phyloP scores from a whole-genome alignment of 495 filamentous ascomycete species.

The Neurospora sp. region DNA sequence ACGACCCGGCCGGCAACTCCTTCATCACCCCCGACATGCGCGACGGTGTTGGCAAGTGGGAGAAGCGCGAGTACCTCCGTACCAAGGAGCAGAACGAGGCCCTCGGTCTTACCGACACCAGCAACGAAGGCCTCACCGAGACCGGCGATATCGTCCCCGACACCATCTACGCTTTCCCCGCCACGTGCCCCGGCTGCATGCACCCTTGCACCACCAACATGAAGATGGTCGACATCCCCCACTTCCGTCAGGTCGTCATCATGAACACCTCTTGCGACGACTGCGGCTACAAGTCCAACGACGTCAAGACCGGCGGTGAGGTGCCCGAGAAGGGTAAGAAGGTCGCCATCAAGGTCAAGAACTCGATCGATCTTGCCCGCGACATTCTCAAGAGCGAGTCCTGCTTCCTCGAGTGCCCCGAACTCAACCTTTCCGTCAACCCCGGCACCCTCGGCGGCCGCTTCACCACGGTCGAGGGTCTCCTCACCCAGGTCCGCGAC shows the following conservation, averaged over 20 bases:
- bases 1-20: slow-evolving; percentile 94
- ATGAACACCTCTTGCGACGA: slow-evolving; percentile 80
- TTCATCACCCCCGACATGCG: slow-evolving; percentile 82
- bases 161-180: slow-evolving; percentile 81
- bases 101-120: slow-evolving; percentile 51
- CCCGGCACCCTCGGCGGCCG: slow-evolving; percentile 91
- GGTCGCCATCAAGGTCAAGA: slow-evolving; percentile 68
- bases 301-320: slow-evolving; percentile 92
- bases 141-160: slow-evolving; percentile 77
- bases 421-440: slow-evolving; percentile 73
- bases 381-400: slow-evolving; percentile 97
- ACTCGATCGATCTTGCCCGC: slow-evolving; percentile 65
- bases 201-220: slow-evolving; percentile 77
- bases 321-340: slow-evolving; percentile 79
- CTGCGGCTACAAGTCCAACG: slow-evolving; percentile 91
- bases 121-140: slow-evolving; percentile 30
- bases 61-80: slow-evolving; percentile 67
- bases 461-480: slow-evolving; percentile 93
- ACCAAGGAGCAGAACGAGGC: slow-evolving; percentile 76
- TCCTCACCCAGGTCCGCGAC: slow-evolving; percentile 85
- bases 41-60: slow-evolving; percentile 72
- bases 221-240: slow-evolving; percentile 92
- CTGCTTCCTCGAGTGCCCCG: slow-evolving; percentile 72
- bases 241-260: slow-evolving; percentile 91
- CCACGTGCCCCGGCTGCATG: slow-evolving; percentile 82